phyloP scores from a whole-genome alignment of 2,329 filamentous ascomycete genomes.

The Penicillium sp. region DNA sequence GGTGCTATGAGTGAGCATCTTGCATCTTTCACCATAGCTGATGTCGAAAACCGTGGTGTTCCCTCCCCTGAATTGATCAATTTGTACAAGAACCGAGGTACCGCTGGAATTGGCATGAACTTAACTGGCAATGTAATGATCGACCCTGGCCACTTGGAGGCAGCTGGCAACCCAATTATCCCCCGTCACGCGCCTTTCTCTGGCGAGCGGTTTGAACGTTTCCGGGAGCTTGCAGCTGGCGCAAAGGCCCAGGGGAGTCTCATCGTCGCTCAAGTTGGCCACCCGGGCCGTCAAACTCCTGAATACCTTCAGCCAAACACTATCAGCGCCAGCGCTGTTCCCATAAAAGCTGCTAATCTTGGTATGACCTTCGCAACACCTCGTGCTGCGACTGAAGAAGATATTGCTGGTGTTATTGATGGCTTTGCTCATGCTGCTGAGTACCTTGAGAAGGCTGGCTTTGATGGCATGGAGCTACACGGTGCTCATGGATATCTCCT shows the following conservation, averaged over 20 bases:
- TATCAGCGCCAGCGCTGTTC: conserved; percentile 53
- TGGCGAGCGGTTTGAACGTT: conserved; percentile 61
- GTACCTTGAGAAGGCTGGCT: conserved; percentile 64
- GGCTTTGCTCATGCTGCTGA: conserved; percentile 51
- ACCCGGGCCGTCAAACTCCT: conserved; percentile 61
- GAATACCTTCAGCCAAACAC: conserved; percentile 49
- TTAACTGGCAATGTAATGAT: conserved; percentile 66
- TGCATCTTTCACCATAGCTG: conserved; percentile 59
- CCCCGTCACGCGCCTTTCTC: conserved; percentile 52
- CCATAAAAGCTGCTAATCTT: conserved; percentile 38
- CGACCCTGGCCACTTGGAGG: conserved; percentile 60
- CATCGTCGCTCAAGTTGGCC: conserved; percentile 61
- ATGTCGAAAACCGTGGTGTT: conserved; percentile 54
- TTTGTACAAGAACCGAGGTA: conserved; percentile 63
- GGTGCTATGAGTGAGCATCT: conserved; percentile 67
- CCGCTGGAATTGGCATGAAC: conserved; percentile 57
- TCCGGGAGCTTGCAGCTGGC: conserved; percentile 56
- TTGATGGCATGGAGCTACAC: conserved; percentile 52
- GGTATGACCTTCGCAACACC: conserved; percentile 26
- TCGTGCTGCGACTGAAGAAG: conserved; percentile 29
- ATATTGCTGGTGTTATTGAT: conserved; percentile 56
- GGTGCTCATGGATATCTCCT: conserved; percentile 61
- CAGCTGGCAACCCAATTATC: conserved; percentile 60
- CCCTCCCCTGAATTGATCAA: conserved; percentile 56
- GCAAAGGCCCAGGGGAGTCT: conserved; percentile 53